A percentile compares a stretch with the other conserved stretches of the same genome.
Evolutionary conservation across 179 eudicot species (phyloP).

Genomic region (Beta corolliflora): DNA sequence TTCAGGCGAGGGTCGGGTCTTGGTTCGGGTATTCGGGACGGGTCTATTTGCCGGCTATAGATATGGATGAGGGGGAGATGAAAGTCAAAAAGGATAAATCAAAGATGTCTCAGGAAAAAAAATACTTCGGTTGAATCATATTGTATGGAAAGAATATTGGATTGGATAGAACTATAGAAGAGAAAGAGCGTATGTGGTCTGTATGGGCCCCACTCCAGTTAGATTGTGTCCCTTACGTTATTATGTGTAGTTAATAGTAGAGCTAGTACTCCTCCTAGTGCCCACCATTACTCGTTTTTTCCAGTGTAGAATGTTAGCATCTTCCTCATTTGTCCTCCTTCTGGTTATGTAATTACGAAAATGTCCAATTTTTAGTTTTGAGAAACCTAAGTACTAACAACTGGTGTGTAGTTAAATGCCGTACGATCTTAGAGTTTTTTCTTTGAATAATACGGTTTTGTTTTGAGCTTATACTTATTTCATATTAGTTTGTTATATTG

Average conservation of each 20-base stretch:
- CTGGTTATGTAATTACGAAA: neutral
- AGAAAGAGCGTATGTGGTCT: constrained; percentile 11
- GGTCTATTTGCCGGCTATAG: too few species aligned
- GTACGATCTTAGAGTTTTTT: too few species aligned
- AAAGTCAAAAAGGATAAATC: constrained; percentile 34
- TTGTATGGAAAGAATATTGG: constrained; percentile 9
- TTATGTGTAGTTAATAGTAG: neutral
- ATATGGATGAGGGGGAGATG: neutral
- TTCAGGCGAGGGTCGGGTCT: too few species aligned
- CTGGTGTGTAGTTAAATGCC: too few species aligned
- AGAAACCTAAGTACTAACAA: too few species aligned
- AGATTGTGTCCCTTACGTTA: constrained; percentile 41
- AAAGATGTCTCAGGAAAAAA: neutral
- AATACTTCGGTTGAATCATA: constrained; percentile 25
- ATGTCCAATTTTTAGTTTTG: neutral
- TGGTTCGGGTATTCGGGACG: too few species aligned
- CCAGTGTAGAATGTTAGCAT: neutral
- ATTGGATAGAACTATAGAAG: constrained; percentile 15
- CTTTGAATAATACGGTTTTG: too few species aligned
- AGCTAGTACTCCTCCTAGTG: neutral
- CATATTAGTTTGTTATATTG: too few species aligned
- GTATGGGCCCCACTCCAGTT: constrained; percentile 31
- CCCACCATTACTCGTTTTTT: constrained; percentile 4
- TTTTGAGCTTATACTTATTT: too few species aligned
- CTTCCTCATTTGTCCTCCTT: neutral